Evolutionary conservation across 164 flowering plant genomes (phyloP).

Genomic region (Macadamia tetraphylla): DNA sequence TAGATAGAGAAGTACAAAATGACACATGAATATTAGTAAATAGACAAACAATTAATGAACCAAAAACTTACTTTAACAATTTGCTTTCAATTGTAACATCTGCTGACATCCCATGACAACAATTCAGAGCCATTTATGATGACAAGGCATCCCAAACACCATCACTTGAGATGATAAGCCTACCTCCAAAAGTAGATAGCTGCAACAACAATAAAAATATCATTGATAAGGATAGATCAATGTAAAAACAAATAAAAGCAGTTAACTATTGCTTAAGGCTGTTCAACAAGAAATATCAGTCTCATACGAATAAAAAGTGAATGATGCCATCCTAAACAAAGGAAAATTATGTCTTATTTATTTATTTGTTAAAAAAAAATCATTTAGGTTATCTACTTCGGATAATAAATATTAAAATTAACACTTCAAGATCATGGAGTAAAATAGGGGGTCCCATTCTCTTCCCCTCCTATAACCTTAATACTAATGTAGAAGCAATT

Average conservation of each 20-base stretch:
- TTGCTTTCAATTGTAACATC: slow-evolving; percentile 79
- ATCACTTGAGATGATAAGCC: slow-evolving; percentile 89
- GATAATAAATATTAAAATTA: no score
- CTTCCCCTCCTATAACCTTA: no score
- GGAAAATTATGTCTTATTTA: no score
- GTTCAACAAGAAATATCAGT: no score
- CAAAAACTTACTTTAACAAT: slow-evolving; percentile 62
- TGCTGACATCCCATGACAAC: slow-evolving; percentile 78
- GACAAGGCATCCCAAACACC: slow-evolving; percentile 98
- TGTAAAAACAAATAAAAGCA: not conserved
- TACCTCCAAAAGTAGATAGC: slow-evolving; percentile 88
- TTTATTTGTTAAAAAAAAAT: no score
- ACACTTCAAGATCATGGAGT: no score
- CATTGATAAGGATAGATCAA: not conserved
- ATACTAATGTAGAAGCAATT: no score
- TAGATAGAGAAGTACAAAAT: not conserved
- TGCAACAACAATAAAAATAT: slow-evolving; percentile 26
- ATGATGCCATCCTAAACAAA: no score
- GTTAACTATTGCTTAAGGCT: no score
- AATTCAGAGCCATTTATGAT: slow-evolving; percentile 65
- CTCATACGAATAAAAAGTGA: no score
- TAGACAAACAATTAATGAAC: not conserved
- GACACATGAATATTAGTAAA: not conserved
- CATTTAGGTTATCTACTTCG: no score
- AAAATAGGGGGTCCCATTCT: no score